These are phyloP conservation scores for Solanum paucissectum DNA, from an alignment of 257 asterid genomes.

Conservation along the genomic window DNA sequence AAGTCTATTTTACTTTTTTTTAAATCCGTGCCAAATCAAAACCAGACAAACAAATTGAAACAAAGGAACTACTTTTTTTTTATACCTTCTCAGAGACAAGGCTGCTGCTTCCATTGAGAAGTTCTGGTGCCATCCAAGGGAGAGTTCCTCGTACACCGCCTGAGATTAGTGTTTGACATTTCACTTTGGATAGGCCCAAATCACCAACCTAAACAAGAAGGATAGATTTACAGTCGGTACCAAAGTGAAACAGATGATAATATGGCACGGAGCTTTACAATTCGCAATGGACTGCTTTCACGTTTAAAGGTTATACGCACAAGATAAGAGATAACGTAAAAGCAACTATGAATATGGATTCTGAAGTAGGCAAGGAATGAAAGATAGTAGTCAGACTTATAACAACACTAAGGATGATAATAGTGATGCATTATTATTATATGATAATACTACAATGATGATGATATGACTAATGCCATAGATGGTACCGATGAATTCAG, in stretches of 20 bases:
- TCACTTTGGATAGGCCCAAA: slow-evolving; percentile 94
- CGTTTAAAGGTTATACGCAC: neutral
- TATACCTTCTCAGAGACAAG: slow-evolving; percentile 93
- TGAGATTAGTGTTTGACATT: slow-evolving; percentile 86
- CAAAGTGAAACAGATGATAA: neutral
- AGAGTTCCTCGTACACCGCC: slow-evolving; percentile 99
- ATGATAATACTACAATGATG: neutral
- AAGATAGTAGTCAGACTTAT: neutral
- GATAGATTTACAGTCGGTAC: neutral
- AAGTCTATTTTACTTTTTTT: neutral
- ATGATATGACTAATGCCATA: neutral
- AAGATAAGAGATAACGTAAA: neutral
- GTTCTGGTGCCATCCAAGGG: slow-evolving; percentile 99
- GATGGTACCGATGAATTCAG: neutral
- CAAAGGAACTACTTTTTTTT: neutral
- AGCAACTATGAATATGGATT: neutral
- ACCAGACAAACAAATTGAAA: neutral
- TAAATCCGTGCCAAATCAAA: neutral
- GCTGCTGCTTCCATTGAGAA: slow-evolving; percentile 93
- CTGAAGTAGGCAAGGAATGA: neutral
- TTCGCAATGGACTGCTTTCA: neutral
- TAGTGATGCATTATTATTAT: neutral
- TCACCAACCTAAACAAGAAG: slow-evolving; percentile 69
- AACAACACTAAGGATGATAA: neutral
- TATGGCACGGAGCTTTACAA: neutral